These are phyloP conservation scores for Phanerochaete sordida DNA, from an alignment of 768 basidiomycete species.

Conservation along the genomic window DNA sequence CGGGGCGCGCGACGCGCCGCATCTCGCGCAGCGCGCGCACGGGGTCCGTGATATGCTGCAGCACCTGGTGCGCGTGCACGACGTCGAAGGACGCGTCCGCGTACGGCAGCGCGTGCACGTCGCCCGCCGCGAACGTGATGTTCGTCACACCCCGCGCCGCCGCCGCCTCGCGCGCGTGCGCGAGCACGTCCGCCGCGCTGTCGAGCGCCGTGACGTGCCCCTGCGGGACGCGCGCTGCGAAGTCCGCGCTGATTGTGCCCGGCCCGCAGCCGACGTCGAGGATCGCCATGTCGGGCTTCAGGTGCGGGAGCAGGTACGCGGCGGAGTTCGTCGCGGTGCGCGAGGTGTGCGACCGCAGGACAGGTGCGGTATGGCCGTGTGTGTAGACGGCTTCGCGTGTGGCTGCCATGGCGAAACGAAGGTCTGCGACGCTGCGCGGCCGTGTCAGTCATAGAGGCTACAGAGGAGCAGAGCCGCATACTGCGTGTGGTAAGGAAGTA, in stretches of 20 bases:
- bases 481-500: background rate
- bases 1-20: too few relatives aligned
- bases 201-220: slow-evolving; percentile 46
- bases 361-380: slow-evolving; percentile 5
- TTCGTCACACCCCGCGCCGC: slow-evolving; percentile 29
- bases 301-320: slow-evolving; percentile 33
- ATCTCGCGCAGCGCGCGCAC: too few relatives aligned
- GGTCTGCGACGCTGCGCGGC: too few relatives aligned
- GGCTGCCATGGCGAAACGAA: background rate
- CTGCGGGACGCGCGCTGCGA: slow-evolving; percentile 32
- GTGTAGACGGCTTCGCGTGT: background rate
- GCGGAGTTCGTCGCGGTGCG: slow-evolving; percentile 41
- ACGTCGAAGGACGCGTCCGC: slow-evolving; percentile 44
- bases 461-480: background rate
- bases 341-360: slow-evolving; percentile 19
- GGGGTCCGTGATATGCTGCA: too few relatives aligned
- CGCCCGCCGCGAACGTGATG: slow-evolving; percentile 35
- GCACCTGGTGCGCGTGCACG: slow-evolving; percentile 47
- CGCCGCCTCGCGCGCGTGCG: slow-evolving; percentile 30
- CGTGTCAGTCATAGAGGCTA: background rate
- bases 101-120: slow-evolving; percentile 33
- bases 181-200: slow-evolving; percentile 29
- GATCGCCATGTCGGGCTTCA: slow-evolving; percentile 36
- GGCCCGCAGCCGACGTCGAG: slow-evolving; percentile 54
- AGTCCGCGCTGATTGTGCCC: slow-evolving; percentile 43